A percentile compares a stretch with the other conserved stretches of the same genome.
Conservation (phyloP, 2,329 filamentous ascomycete species). For the Exophiala viscosa region DNA sequence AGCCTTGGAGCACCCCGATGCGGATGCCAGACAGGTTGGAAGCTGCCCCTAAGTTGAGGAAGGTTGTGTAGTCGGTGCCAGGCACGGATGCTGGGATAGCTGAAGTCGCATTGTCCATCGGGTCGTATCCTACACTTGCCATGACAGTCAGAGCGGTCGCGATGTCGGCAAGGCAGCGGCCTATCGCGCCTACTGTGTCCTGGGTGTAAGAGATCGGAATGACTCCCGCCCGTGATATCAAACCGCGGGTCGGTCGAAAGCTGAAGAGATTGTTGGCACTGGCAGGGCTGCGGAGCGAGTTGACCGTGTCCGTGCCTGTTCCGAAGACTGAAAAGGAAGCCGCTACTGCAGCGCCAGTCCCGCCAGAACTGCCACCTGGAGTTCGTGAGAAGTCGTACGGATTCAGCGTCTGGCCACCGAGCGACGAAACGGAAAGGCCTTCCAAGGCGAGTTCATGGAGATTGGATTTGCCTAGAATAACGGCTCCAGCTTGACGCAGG, state of each 20-base stretch:
- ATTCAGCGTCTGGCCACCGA: conserved; percentile 63
- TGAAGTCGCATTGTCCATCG: conserved; percentile 51
- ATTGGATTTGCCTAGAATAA: conserved; percentile 60
- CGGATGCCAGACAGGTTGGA: conserved; percentile 36
- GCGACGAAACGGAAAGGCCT: conserved; percentile 59
- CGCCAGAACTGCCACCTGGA: conserved; percentile 39
- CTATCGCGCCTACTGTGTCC: conserved; percentile 29
- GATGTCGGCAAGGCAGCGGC: conserved; percentile 48
- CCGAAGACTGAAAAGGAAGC: conserved; percentile 34
- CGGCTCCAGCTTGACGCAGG: conserved; percentile 50
- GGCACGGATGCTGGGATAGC: conserved; percentile 38
- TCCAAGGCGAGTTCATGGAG: conserved; percentile 63
- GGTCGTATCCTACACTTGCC: conserved; percentile 51
- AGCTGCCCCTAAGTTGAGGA: conserved; percentile 36
- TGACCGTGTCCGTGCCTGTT: conserved; percentile 36
- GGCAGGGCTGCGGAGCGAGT: conserved; percentile 33
- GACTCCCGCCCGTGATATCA: conserved; percentile 32
- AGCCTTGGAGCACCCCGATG: conserved; percentile 53
- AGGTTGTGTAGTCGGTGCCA: conserved; percentile 47
- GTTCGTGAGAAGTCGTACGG: conserved; percentile 64
- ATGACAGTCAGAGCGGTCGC: conserved; percentile 52
- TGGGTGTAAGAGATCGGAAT: conserved; percentile 30
- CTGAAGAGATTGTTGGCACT: conserved; percentile 34
- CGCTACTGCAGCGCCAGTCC: conserved; percentile 33
- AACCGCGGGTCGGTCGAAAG: conserved; percentile 34